These are phyloP conservation scores for Pythium scleroteichum DNA, from an alignment of 352 stramenopile species.

Conservation along the genomic window DNA sequence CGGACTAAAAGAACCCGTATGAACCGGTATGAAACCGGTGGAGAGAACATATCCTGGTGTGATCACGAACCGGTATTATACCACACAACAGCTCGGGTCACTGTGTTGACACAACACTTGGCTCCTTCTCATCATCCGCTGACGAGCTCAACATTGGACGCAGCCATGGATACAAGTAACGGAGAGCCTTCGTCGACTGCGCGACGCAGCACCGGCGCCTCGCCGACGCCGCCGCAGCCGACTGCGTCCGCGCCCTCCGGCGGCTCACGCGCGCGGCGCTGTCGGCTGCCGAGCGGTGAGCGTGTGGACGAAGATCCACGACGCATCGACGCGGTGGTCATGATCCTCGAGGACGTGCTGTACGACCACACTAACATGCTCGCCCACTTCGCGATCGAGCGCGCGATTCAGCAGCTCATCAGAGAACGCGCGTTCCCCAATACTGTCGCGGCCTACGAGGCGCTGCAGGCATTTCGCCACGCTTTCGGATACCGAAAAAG, in stretches of 20 bases:
- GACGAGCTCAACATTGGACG: slow-evolving; percentile 1
- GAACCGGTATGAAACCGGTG: slow-evolving; percentile 1
- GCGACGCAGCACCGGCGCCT: too few relatives aligned
- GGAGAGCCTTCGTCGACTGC: too few relatives aligned
- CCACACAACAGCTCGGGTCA: slow-evolving; percentile 1
- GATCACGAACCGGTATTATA: slow-evolving; percentile 15
- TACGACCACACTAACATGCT: slow-evolving; percentile 85
- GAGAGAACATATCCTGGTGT: too few relatives aligned
- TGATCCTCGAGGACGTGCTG: slow-evolving; percentile 87
- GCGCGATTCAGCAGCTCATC: slow-evolving; percentile 71
- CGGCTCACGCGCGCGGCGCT: slow-evolving; percentile 20
- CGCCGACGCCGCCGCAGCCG: not conserved
- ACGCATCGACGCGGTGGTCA: slow-evolving; percentile 76
- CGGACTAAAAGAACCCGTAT: not conserved
- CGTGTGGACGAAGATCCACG: slow-evolving; percentile 41
- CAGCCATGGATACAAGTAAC: too few relatives aligned
- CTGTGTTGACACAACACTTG: slow-evolving; percentile 1
- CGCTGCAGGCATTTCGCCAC: slow-evolving; percentile 78
- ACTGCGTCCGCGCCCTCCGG: not conserved
- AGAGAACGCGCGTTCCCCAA: slow-evolving; percentile 68
- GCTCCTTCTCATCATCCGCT: slow-evolving; percentile 2
- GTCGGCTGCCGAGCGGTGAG: slow-evolving; percentile 38
- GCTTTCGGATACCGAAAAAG: slow-evolving; percentile 83
- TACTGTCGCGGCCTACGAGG: slow-evolving; percentile 62
- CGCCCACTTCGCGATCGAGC: slow-evolving; percentile 77